Conservation (phyloP, 805 yeast species). For the Candida manassasensis region DNA sequence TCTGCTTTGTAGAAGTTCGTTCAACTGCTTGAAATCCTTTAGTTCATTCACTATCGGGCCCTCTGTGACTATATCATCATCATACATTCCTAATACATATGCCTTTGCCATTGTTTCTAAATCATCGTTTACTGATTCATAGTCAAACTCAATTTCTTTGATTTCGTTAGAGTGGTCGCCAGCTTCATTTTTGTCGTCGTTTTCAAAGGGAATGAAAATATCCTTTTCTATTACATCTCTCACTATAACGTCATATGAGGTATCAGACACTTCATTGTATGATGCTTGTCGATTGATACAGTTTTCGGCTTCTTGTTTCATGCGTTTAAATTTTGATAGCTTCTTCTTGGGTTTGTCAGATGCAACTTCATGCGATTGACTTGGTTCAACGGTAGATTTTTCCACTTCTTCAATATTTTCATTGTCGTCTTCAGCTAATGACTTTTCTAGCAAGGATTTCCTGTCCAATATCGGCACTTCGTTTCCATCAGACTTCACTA, state of each 20-base stretch:
- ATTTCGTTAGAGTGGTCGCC: constrained; percentile 4
- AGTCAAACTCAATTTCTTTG: constrained; percentile 35
- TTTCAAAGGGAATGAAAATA: too few relatives aligned
- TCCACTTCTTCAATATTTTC: neutral
- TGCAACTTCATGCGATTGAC: neutral
- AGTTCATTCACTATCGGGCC: constrained; percentile 53
- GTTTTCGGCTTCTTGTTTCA: neutral
- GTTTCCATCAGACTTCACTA: neutral
- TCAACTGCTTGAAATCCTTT: constrained; percentile 51
- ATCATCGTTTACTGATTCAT: constrained; percentile 37
- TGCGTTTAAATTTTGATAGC: constrained; percentile 6
- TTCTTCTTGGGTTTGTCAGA: neutral
- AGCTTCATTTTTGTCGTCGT: constrained; percentile 1
- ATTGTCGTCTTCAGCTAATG: neutral
- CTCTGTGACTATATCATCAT: constrained; percentile 52
- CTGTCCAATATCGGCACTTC: constrained; percentile 1
- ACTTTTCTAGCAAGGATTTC: neutral
- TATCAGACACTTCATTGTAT: too few relatives aligned
- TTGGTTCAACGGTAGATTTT: neutral
- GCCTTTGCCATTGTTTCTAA: constrained; percentile 58
- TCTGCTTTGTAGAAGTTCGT: constrained; percentile 41
- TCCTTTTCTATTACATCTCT: too few relatives aligned
- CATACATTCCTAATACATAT: constrained; percentile 54
- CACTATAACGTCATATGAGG: too few relatives aligned
- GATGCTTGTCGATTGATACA: too few relatives aligned